Evolutionary conservation across 108 stramenopile genomes (phyloP).

Genomic region (Discostella stelligeroides): DNA sequence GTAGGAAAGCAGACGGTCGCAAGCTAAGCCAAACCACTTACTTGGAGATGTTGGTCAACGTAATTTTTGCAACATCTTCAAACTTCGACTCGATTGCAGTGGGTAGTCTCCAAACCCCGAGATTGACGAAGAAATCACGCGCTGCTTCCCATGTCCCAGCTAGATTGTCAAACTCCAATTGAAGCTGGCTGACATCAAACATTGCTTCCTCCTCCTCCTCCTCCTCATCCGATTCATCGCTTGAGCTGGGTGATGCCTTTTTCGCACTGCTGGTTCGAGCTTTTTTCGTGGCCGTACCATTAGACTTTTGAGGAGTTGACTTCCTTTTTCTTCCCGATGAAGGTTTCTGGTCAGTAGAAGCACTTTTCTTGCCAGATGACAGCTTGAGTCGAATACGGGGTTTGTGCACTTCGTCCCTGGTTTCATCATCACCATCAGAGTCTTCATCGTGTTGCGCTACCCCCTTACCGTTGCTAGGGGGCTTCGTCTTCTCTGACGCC

Average conservation of each 20-base stretch:
- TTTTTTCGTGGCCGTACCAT: conserved; percentile 26
- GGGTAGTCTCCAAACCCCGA: conserved; percentile 74
- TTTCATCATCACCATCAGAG: conserved; percentile 28
- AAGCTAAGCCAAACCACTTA: conserved; percentile 24
- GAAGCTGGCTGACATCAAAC: conserved; percentile 48
- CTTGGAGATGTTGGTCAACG: conserved; percentile 55
- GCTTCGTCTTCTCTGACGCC: conserved; percentile 1
- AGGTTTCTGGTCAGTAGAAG: conserved; percentile 8
- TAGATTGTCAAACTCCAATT: conserved; percentile 47
- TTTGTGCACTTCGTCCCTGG: conserved; percentile 25
- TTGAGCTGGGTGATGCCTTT: conserved; percentile 6
- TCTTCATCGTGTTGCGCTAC: conserved; percentile 28
- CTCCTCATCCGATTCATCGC: conserved; percentile 13
- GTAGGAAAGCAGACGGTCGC: too few species aligned
- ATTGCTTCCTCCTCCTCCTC: conserved; percentile 28
- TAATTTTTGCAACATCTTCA: conserved; percentile 63
- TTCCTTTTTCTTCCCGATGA: conserved; percentile 26
- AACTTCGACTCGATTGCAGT: conserved; percentile 48
- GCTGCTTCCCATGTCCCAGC: conserved; percentile 61
- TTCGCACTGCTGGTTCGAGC: conserved; percentile 22
- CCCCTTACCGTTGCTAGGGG: neutral
- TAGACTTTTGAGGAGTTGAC: neutral
- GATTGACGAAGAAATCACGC: conserved; percentile 46
- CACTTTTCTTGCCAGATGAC: conserved; percentile 5
- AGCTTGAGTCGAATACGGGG: conserved; percentile 65